Evolutionary conservation across 352 stramenopile genomes (phyloP), one percentile per base, ranked within the genome.

Genomic region (Elongisporangium undulatum): DNA sequence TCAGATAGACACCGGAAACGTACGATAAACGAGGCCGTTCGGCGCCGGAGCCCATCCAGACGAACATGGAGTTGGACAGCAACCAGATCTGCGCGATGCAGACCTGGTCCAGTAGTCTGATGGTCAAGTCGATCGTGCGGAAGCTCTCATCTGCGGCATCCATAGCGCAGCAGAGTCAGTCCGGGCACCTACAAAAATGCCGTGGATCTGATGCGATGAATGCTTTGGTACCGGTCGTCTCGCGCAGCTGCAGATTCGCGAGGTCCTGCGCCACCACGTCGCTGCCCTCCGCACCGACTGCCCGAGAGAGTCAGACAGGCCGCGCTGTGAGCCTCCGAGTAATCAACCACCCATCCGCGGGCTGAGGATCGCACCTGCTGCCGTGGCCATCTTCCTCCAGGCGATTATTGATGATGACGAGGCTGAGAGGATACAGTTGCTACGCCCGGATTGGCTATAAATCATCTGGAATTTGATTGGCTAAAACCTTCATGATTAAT

Each of bases 51-150:
- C 84, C 84, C 64, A 91, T 85, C 82, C 82, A 94, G n/a, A 94
- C 82, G 50, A 90, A 94, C 21, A 90, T 55, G 51, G 82, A 83
- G 66, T 73, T 77, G 4, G 51, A 58, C 49, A 94, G 66, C 26
- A 91, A 61, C 82, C 82, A 92, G 57, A 94, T 74, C 71, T 93
- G 78, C 56, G 79, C 80, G 26, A 89, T 58, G 53, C 75, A 94
- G 34, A 69, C 59, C 62, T 94, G 82, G 52, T 92, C 84, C 49
- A 94, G 61, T 41, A 92, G 69, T 51, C 62, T 71, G 2, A 80
- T 80, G 0, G 66, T 56, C 56, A 91, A 49, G 49, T 93, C 69
- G 49, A 93, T 72, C 52, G 86, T 63, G 39, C 72, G 65, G 49
- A 85, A 49, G 1, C 56, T 61, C 26, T 56, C 57, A 9, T n/a